Base-by-base conservation (phyloP, 2,329 filamentous ascomycete genomes). In the Raffaelea albimanens region DNA sequence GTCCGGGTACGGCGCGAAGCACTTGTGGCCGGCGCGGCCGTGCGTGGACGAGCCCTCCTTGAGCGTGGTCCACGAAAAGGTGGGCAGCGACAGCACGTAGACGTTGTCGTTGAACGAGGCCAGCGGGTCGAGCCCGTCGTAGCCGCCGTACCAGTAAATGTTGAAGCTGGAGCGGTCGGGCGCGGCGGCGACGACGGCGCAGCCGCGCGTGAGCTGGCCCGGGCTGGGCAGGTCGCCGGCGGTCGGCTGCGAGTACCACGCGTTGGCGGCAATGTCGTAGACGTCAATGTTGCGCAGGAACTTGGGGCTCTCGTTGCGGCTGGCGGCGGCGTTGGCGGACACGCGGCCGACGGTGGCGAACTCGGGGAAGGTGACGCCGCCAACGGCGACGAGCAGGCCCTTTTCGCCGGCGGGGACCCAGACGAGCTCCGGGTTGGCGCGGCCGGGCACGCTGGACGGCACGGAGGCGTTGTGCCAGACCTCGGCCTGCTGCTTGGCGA, bases 121-220 rank as follows among this genome's bases (percentile, higher is more conserved):
- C 0, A 40, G 45, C 0, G 50, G 23, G 48, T 72, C 49, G 5
- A 80, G 54, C 0, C 76, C 79, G 49, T 79, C 66, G 58, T 84
- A 90, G 0, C 87, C 87, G 16, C 85, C 87, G 56, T 88, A 93
- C 66, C 87, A 87, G 68, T 91, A 90, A 44, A 94, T 82, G 59
- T 90, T 89, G 63, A 83, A 86, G 50, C 82, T 88, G 11, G 83
- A 85, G 31, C 71, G 72, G 58, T 89, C 85, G 40, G 78, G 70
- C 14, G 86, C 82, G 0, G 79, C 70, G n/a, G 79, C 85, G 2
- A 87, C 78, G 0, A 88, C 83, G 3, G 85, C 82, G 58, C 87
- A 93, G 59, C 83, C 72, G 72, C 84, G 61, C 65, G 85, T 59
- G 63, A 76, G 61, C 67, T 79, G 58, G 13, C 70, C 67, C 0